These are phyloP conservation scores for Trichoderma parareesei DNA, from an alignment of 495 filamentous ascomycete species.

Conservation along the genomic window DNA sequence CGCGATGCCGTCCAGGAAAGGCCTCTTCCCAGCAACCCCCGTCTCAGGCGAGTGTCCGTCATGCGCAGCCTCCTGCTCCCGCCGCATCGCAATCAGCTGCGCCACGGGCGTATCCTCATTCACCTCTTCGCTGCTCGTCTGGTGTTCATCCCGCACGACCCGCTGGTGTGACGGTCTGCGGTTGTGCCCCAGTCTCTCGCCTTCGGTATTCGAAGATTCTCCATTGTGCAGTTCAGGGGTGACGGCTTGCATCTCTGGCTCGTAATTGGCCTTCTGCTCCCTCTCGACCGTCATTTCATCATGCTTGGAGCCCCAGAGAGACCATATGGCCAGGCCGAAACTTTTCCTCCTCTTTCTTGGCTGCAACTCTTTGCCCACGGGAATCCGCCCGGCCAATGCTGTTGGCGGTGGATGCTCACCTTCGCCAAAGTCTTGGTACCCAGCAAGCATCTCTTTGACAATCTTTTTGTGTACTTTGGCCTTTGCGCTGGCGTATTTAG, in stretches of 20 bases:
- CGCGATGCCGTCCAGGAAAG: constrained; percentile 40
- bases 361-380: constrained; percentile 38
- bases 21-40: constrained; percentile 37
- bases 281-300: constrained; percentile 61
- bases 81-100: constrained; percentile 20
- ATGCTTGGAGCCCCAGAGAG: constrained; percentile 76
- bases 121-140: constrained; percentile 21
- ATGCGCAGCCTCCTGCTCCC: constrained; percentile 15
- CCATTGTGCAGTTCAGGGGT: constrained; percentile 28
- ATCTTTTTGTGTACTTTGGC: constrained; percentile 59
- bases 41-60: constrained; percentile 20
- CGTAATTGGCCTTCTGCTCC: constrained; percentile 34
- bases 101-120: constrained; percentile 26
- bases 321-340: constrained; percentile 76
- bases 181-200: constrained; percentile 21
- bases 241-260: constrained; percentile 19
- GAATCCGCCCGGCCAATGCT: constrained; percentile 64
- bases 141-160: constrained; percentile 34
- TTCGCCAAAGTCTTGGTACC: constrained; percentile 58
- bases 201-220: constrained; percentile 28
- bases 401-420: constrained; percentile 76
- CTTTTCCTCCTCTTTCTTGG: constrained; percentile 49
- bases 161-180: constrained; percentile 26
- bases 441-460: constrained; percentile 58
- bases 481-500: constrained; percentile 56